phyloP scores from a whole-genome alignment of 139 green algal genomes.

The Tetradesmus lagerheimii region DNA sequence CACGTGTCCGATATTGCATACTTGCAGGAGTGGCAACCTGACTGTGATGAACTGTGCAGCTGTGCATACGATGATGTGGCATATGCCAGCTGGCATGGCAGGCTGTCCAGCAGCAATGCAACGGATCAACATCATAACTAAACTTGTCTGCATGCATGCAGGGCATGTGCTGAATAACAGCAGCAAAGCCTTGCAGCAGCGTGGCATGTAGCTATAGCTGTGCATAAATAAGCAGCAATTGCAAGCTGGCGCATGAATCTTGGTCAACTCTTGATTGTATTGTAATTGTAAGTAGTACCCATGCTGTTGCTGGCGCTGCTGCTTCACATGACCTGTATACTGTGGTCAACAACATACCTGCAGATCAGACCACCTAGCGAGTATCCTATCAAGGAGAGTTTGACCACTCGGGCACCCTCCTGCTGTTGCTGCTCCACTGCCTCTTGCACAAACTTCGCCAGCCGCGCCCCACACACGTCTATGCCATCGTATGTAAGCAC shows the following conservation, averaged over 20 bases:
- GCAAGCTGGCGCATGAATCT: neutral
- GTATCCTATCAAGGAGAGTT: slow-evolving; percentile 18
- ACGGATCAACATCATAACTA: too few relatives aligned
- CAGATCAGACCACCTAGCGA: slow-evolving; percentile 14
- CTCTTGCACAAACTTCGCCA: slow-evolving; percentile 20
- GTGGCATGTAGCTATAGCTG: neutral
- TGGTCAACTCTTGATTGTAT: neutral
- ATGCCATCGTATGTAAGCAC: slow-evolving; percentile 19
- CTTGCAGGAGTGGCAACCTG: neutral
- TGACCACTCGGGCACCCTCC: neutral
- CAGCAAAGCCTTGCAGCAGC: neutral
- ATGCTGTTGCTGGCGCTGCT: neutral
- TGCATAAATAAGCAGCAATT: neutral
- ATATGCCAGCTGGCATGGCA: neutral
- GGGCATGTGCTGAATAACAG: too few relatives aligned
- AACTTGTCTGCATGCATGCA: too few relatives aligned
- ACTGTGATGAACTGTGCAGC: neutral
- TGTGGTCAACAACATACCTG: neutral
- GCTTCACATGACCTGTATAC: neutral
- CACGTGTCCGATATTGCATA: neutral
- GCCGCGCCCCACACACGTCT: slow-evolving; percentile 16
- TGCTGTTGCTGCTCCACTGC: neutral
- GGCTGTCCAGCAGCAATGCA: too few relatives aligned
- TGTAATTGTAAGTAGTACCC: neutral
- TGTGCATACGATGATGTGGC: too few relatives aligned